Base-by-base conservation (phyloP, 108 stramenopile genomes). In the Hondaea fermentalgiana region DNA sequence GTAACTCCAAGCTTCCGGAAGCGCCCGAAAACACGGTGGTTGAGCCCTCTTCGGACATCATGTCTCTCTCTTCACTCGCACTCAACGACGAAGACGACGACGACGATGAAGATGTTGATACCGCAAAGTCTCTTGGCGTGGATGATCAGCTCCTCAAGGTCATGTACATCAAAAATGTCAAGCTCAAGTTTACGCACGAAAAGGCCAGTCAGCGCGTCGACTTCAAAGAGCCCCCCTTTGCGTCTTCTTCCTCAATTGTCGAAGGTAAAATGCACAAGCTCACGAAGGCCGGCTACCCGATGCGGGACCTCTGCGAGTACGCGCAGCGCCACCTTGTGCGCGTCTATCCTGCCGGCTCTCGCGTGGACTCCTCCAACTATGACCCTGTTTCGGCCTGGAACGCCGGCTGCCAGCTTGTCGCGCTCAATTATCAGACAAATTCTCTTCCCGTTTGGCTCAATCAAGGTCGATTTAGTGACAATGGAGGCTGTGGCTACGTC, bases 401-500 rank as follows among this genome's bases (percentile, higher is more conserved):
- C n/a, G 92, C 87, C 3, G 93, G 93, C 23, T 89, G 43, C 57
- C 92, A 94, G 92, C 59, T 93, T 17, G 94, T 94, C 64, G 94
- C 94, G n/a, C 89, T 94, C 47, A 93, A 93, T 89, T 94, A 91
- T 58, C 93, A 94, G 89, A 91, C 91, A 4, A 35, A 51, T 44
- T 87, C 83, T 19, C 57, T 87, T 6, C 89, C 93, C 12, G 90
- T 92, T 59, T 91, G 90, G 47, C 45, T 92, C 42, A 93, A 94
- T 88, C 60, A 89, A 17, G 94, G 92, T 21, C 44, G 53, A 28
- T 93, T 93, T 60, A 59, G 44, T 5, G 55, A 93, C 45, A 94
- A 94, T 89, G 97, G 96, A 4, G 89, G 89, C 12, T 95, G 96
- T 71, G 99, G 99, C 6, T 99, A 99, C 89, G 90, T 99, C 5